These are phyloP conservation scores for Butyriboletus loyo DNA, from an alignment of 768 basidiomycete genomes.

Conservation along the genomic window DNA sequence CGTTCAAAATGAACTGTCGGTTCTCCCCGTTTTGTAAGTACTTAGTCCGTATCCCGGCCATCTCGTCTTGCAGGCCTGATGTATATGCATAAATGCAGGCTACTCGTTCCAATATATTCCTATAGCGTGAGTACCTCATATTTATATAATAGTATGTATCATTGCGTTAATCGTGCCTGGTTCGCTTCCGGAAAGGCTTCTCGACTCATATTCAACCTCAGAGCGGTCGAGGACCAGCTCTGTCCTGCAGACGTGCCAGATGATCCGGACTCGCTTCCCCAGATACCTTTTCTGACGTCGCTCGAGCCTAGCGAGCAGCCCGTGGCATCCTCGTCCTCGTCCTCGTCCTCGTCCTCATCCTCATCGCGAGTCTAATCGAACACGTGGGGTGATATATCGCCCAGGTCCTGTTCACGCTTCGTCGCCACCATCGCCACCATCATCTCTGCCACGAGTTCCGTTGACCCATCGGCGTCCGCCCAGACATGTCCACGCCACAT, in stretches of 20 bases:
- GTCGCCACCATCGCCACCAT: not conserved
- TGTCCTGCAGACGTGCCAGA: conserved; percentile 3
- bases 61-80: not conserved
- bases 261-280: conserved; percentile 1
- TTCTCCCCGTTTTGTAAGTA: conserved; percentile 15
- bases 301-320: conserved; percentile 1
- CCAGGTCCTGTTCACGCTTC: too few species aligned
- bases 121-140: conserved; percentile 17
- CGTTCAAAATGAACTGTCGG: conserved; percentile 10
- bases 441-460: too few species aligned
- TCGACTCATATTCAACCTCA: conserved; percentile 20
- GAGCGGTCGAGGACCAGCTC: not conserved
- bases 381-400: not conserved
- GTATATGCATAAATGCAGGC: conserved; percentile 3
- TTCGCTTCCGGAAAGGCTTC: conserved; percentile 9
- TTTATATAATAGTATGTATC: not conserved
- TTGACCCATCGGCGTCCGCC: not conserved
- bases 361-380: conserved; percentile 1
- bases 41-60: not conserved
- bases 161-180: not conserved
- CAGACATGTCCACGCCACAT: not conserved
- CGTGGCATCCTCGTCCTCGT: conserved; percentile 11
- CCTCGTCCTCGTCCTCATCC: too few species aligned
- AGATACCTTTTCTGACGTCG: not conserved
- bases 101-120: conserved; percentile 15